A percentile compares a stretch with the other conserved stretches of the same genome.
These are phyloP conservation scores for Colletotrichum limetticola DNA, from an alignment of 2,329 filamentous ascomycete genomes.

Conservation along the genomic window DNA sequence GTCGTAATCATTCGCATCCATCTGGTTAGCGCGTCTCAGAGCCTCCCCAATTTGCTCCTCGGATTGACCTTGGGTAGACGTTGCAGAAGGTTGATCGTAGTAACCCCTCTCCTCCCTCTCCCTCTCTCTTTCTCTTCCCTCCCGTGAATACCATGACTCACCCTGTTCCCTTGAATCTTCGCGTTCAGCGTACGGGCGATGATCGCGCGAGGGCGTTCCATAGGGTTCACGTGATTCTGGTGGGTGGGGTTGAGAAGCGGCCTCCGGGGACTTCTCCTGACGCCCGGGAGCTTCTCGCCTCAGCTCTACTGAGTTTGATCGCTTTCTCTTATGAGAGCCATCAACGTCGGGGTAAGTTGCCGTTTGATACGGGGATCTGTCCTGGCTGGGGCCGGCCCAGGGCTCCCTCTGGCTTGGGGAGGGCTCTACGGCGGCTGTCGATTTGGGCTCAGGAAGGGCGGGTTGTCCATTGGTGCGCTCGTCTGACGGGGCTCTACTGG, in stretches of 20 bases:
- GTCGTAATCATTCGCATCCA: constrained; percentile 59
- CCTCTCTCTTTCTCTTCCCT: constrained; percentile 57
- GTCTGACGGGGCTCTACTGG: constrained; percentile 45
- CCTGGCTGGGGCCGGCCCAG: constrained; percentile 53
- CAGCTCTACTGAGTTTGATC: constrained; percentile 71
- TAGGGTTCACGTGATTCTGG: constrained; percentile 54
- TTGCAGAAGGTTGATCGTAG: constrained; percentile 59
- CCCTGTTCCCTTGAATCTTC: constrained; percentile 51
- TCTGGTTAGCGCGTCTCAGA: constrained; percentile 56
- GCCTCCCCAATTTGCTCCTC: constrained; percentile 62
- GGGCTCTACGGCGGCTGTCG: constrained; percentile 40
- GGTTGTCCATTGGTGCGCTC: constrained; percentile 44
- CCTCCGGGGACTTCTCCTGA: constrained; percentile 49
- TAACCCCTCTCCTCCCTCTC: constrained; percentile 57
- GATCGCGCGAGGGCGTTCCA: constrained; percentile 56
- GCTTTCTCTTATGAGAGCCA: constrained; percentile 72
- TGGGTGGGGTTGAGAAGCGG: constrained; percentile 43
- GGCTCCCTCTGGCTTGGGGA: constrained; percentile 50
- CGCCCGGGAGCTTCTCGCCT: constrained; percentile 46
- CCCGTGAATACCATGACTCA: constrained; percentile 61
- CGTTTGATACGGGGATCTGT: constrained; percentile 54
- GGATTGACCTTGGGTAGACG: constrained; percentile 55
- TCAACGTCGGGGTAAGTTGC: constrained; percentile 58
- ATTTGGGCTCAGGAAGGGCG: constrained; percentile 37
- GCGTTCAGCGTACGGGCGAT: constrained; percentile 57